Percentiles rank a stretch among this genome's conserved stretches.
Evolutionary conservation across 2,329 filamentous ascomycete species (phyloP).

Genomic region (Trichothecium sympodiale): DNA sequence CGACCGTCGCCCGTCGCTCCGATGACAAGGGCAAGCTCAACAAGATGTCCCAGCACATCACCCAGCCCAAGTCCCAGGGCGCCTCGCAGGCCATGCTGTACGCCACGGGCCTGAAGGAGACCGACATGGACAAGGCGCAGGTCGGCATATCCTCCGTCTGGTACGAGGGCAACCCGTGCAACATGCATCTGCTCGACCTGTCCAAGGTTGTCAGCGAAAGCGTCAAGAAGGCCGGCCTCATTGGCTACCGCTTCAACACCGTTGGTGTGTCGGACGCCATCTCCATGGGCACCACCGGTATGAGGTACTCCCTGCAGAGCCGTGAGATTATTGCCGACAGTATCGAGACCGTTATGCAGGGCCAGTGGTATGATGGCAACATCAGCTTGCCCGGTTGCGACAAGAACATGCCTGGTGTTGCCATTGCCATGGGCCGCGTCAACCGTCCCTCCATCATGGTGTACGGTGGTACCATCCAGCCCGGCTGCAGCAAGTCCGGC

Average conservation of each 20-base stretch:
- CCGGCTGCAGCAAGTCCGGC: slow-evolving; percentile 71
- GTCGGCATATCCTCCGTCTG: slow-evolving; percentile 96
- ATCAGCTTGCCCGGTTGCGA: slow-evolving; percentile 95
- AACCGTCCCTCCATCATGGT: slow-evolving; percentile 96
- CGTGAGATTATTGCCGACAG: slow-evolving; percentile 95
- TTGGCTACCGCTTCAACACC: slow-evolving; percentile 98
- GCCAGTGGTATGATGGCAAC: slow-evolving; percentile 97
- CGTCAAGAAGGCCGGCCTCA: slow-evolving; percentile 59
- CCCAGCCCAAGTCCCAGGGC: slow-evolving; percentile 94
- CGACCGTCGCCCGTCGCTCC: slow-evolving; percentile 37
- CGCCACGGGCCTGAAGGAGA: slow-evolving; percentile 77
- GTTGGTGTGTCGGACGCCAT: slow-evolving; percentile 96
- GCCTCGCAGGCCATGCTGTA: slow-evolving; percentile 99
- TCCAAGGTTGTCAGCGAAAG: slow-evolving; percentile 61
- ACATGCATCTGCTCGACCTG: slow-evolving; percentile 94
- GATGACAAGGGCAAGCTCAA: slow-evolving; percentile 58
- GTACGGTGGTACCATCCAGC: slow-evolving; percentile 88
- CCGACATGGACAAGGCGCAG: slow-evolving; percentile 91
- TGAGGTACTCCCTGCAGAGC: slow-evolving; percentile 91
- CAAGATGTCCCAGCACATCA: slow-evolving; percentile 74
- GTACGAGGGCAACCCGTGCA: slow-evolving; percentile 97
- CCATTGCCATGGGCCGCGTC: slow-evolving; percentile 88
- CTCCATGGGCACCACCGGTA: slow-evolving; percentile 95
- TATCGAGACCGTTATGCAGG: slow-evolving; percentile 97
- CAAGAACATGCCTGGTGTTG: slow-evolving; percentile 96